These are phyloP conservation scores for Suillus cothurnatus DNA, from an alignment of 768 basidiomycete species.

Conservation along the genomic window DNA sequence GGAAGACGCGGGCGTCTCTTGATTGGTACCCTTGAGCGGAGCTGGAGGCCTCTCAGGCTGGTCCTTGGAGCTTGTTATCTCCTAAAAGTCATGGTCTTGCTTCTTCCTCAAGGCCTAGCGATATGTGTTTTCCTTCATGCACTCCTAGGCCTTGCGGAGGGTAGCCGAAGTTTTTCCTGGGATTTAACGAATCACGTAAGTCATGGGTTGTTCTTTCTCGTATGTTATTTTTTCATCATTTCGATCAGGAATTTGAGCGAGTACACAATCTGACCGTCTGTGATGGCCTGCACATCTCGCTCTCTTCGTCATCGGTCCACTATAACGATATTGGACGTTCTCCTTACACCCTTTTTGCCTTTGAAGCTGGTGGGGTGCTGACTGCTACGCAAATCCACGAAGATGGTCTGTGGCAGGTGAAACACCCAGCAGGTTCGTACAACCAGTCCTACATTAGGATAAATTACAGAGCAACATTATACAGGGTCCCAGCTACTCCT, in stretches of 20 bases:
- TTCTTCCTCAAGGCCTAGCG: constrained; percentile 10
- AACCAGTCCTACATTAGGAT: neutral
- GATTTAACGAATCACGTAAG: constrained; percentile 7
- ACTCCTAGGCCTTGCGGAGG: neutral
- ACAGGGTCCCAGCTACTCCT: constrained; percentile 47
- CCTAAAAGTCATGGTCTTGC: constrained; percentile 15
- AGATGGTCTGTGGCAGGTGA: constrained; percentile 41
- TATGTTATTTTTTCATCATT: neutral
- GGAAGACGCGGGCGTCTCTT: constrained; percentile 13
- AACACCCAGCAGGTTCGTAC: constrained; percentile 42
- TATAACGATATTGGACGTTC: constrained; percentile 21
- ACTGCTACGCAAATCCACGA: constrained; percentile 32
- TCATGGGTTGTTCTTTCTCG: neutral
- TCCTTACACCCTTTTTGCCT: constrained; percentile 47
- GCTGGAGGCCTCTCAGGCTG: constrained; percentile 21
- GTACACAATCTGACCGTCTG: constrained; percentile 17
- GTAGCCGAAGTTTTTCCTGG: constrained; percentile 8
- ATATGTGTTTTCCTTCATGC: constrained; percentile 4
- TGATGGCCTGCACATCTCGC: constrained; percentile 13
- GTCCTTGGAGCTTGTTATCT: constrained; percentile 11
- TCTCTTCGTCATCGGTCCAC: constrained; percentile 2
- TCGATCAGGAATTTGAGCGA: neutral
- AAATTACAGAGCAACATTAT: neutral
- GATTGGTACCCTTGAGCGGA: constrained; percentile 6
- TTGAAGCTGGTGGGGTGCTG: constrained; percentile 38